These are phyloP conservation scores for Wickerhamiella dianesei DNA, from an alignment of 805 yeast species.

Conservation along the genomic window DNA sequence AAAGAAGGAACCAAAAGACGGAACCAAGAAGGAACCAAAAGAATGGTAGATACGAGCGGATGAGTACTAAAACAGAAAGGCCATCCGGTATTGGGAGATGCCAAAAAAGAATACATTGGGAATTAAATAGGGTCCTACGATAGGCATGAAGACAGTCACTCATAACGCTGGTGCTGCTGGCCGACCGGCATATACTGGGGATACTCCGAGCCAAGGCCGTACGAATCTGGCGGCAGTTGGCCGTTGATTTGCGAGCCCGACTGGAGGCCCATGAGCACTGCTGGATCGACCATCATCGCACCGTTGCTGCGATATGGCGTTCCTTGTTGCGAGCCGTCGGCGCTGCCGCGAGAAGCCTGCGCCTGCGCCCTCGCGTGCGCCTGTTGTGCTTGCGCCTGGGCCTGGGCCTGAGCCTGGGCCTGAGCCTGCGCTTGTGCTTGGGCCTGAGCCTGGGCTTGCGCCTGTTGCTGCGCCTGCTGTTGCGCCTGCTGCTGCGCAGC, in stretches of 20 bases:
- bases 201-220: slow-evolving; percentile 8
- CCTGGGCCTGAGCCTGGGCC: slow-evolving; percentile 5
- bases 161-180: slow-evolving; percentile 9
- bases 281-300: slow-evolving; percentile 4
- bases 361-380: slow-evolving; percentile 1
- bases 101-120: not conserved
- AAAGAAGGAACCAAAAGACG: too few species aligned
- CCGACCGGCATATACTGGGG: slow-evolving; percentile 8
- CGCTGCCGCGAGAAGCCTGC: slow-evolving; percentile 1
- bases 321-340: not conserved
- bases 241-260: slow-evolving; percentile 12
- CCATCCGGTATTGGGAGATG: too few species aligned
- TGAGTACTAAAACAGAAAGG: too few species aligned
- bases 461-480: slow-evolving; percentile 9
- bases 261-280: slow-evolving; percentile 3
- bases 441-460: slow-evolving; percentile 8
- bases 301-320: not conserved
- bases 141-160: not conserved
- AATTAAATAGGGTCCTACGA: not conserved
- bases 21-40: too few species aligned
- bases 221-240: slow-evolving; percentile 7
- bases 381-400: slow-evolving; percentile 10
- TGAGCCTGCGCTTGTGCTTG: slow-evolving; percentile 10
- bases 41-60: too few species aligned
- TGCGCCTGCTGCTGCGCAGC: slow-evolving; percentile 8